Percentiles rank a stretch among this genome's conserved stretches.
These are phyloP conservation scores for Cylindrodendrum hubeiense DNA, from an alignment of 2,329 filamentous ascomycete genomes.

Conservation along the genomic window DNA sequence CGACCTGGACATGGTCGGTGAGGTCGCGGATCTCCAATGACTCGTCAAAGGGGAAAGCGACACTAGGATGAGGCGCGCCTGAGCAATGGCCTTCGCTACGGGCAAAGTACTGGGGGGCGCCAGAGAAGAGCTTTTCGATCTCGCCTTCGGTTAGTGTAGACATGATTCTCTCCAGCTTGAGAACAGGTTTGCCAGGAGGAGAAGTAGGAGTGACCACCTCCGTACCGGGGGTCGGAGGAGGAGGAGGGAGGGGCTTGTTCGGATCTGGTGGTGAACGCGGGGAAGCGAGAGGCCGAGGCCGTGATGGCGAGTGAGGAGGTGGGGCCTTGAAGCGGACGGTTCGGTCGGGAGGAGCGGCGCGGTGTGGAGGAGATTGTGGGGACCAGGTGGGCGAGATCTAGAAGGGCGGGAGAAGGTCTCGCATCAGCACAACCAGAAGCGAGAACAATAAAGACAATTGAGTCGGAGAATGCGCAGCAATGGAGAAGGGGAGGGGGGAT, in stretches of 20 bases:
- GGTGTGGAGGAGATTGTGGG: slow-evolving; percentile 45
- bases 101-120: slow-evolving; percentile 79
- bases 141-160: slow-evolving; percentile 69
- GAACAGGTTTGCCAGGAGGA: slow-evolving; percentile 55
- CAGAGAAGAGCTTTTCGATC: slow-evolving; percentile 78
- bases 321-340: slow-evolving; percentile 40
- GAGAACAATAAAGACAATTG: slow-evolving; percentile 9
- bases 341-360: slow-evolving; percentile 41
- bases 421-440: slow-evolving; percentile 11
- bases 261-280: slow-evolving; percentile 58
- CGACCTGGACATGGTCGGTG: slow-evolving; percentile 73
- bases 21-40: slow-evolving; percentile 71
- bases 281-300: slow-evolving; percentile 43
- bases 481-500: not conserved
- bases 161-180: slow-evolving; percentile 71
- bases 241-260: slow-evolving; percentile 70
- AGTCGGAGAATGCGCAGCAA: not conserved
- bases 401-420: slow-evolving; percentile 14
- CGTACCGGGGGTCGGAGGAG: slow-evolving; percentile 58
- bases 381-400: slow-evolving; percentile 28
- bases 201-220: slow-evolving; percentile 42
- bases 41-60: slow-evolving; percentile 77
- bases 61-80: slow-evolving; percentile 71
- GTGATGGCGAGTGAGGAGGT: slow-evolving; percentile 41
- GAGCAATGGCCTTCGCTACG: slow-evolving; percentile 70